Percentiles rank a stretch among this genome's conserved stretches.
phyloP scores from a whole-genome alignment of 2,329 filamentous ascomycete species.

The Thielaviopsis euricoi region DNA sequence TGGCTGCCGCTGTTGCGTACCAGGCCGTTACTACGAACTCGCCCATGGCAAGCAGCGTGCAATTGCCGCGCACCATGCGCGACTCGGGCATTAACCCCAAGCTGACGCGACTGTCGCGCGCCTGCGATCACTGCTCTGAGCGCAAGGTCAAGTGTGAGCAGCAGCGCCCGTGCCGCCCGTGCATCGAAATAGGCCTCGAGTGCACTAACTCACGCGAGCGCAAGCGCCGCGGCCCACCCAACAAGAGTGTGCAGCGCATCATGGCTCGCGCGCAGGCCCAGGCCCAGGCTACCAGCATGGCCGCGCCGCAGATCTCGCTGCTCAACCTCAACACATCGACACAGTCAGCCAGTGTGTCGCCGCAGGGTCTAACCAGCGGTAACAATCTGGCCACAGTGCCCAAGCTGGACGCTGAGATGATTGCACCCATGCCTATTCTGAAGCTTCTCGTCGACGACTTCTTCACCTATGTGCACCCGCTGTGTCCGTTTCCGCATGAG shows the following conservation, averaged over 20 bases:
- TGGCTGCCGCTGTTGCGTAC: constrained; percentile 8
- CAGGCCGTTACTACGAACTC: constrained; percentile 3
- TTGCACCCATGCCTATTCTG: constrained; percentile 52
- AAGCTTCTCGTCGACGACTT: constrained; percentile 62
- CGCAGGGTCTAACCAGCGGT: background rate
- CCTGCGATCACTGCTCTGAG: constrained; percentile 45
- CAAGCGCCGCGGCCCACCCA: constrained; percentile 41
- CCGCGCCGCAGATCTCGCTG: constrained; percentile 16
- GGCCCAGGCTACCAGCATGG: constrained; percentile 37
- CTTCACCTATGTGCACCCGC: constrained; percentile 66
- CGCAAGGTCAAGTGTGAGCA: constrained; percentile 47
- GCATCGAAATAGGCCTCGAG: constrained; percentile 37
- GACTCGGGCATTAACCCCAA: constrained; percentile 31
- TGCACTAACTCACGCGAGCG: constrained; percentile 41
- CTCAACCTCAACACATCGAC: constrained; percentile 1
- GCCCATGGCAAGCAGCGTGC: constrained; percentile 1
- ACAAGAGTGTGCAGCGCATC: constrained; percentile 23
- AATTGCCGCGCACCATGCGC: constrained; percentile 14
- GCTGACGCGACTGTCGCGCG: constrained; percentile 38
- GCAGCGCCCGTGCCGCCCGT: constrained; percentile 36
- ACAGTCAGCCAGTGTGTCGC: background rate
- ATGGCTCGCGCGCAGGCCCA: constrained; percentile 18
- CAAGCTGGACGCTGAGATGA: constrained; percentile 45
- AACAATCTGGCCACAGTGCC: background rate
- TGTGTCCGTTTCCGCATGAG: constrained; percentile 64